Percentiles rank a stretch among this genome's conserved stretches.
phyloP scores from a whole-genome alignment of 2,329 filamentous ascomycete species.

The Fusarium aywerte region DNA sequence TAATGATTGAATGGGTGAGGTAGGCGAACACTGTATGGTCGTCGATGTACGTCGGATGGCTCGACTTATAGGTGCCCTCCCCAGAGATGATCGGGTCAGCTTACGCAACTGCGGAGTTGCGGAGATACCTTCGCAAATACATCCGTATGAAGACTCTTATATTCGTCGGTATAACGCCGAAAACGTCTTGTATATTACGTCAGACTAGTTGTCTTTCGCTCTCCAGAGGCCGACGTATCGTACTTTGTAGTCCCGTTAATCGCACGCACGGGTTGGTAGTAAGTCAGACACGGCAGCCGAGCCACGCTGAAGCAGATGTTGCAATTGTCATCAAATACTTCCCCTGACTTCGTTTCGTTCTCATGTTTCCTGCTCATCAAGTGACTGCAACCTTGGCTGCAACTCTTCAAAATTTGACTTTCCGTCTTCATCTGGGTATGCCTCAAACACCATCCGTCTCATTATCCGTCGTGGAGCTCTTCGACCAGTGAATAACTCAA shows the following conservation, averaged over 20 bases:
- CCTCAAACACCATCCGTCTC: constrained; percentile 69
- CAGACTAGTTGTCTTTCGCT: too few relatives aligned
- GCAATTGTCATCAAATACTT: too few relatives aligned
- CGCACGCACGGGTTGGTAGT: too few relatives aligned
- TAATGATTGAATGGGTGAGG: background rate
- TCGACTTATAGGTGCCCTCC: constrained; percentile 10
- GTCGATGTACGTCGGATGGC: too few relatives aligned
- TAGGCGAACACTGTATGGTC: background rate
- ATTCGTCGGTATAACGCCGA: too few relatives aligned
- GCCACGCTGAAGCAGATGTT: too few relatives aligned
- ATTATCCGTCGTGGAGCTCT: constrained; percentile 68
- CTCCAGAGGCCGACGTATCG: too few relatives aligned
- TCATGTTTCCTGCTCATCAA: constrained; percentile 45
- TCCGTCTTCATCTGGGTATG: constrained; percentile 57
- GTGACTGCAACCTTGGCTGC: constrained; percentile 46
- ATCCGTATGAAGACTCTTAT: too few relatives aligned
- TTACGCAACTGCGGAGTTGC: background rate
- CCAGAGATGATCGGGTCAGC: background rate
- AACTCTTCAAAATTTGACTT: constrained; percentile 55
- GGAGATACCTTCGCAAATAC: background rate
- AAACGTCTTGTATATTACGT: too few relatives aligned
- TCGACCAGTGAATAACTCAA: constrained; percentile 80
- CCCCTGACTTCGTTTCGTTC: constrained; percentile 18
- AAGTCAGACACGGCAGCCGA: too few relatives aligned
- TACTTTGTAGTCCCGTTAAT: too few relatives aligned